Percentiles rank a stretch among this genome's conserved stretches.
Evolutionary conservation across 1,139 yeast genomes (phyloP).

Genomic region (Lodderomyces margitis): DNA sequence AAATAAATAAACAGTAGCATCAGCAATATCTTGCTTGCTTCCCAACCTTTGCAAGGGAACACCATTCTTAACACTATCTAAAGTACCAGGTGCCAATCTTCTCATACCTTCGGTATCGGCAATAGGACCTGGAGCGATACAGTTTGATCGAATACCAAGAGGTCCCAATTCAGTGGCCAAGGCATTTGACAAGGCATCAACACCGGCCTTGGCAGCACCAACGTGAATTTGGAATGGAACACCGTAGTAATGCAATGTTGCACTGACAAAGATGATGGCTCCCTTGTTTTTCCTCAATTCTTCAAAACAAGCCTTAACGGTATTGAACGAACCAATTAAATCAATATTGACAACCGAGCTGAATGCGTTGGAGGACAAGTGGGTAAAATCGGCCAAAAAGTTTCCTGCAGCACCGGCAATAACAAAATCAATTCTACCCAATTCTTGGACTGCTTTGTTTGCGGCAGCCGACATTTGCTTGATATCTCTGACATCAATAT

Average conservation of each 20-base stretch:
- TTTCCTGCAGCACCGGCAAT: conserved; percentile 97
- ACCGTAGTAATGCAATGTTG: conserved; percentile 86
- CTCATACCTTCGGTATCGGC: conserved; percentile 77
- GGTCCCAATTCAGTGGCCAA: conserved; percentile 90
- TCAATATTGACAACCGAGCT: conserved; percentile 83
- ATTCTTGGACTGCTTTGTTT: conserved; percentile 54
- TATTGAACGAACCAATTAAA: conserved; percentile 79
- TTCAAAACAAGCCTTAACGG: conserved; percentile 74
- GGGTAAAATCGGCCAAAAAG: conserved; percentile 76
- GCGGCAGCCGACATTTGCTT: conserved; percentile 60
- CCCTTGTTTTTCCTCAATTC: conserved; percentile 69
- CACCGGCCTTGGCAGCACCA: conserved; percentile 92
- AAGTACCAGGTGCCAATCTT: conserved; percentile 38
- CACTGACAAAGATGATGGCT: conserved; percentile 71
- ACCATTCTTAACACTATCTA: conserved; percentile 20
- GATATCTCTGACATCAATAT: conserved; percentile 74
- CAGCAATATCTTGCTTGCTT: conserved; percentile 72
- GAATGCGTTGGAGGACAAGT: conserved; percentile 80
- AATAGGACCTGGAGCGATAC: conserved; percentile 87
- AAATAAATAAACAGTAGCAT: conserved; percentile 76
- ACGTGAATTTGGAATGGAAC: conserved; percentile 85
- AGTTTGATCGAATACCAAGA: conserved; percentile 73
- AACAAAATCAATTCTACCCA: conserved; percentile 78
- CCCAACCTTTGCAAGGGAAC: conserved; percentile 80
- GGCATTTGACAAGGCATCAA: conserved; percentile 80